Evolutionary conservation across 225 moss, liverwort and hornwort genomes (phyloP), one percentile per base, ranked within the genome.

Genomic region (Polytrichum commune): DNA sequence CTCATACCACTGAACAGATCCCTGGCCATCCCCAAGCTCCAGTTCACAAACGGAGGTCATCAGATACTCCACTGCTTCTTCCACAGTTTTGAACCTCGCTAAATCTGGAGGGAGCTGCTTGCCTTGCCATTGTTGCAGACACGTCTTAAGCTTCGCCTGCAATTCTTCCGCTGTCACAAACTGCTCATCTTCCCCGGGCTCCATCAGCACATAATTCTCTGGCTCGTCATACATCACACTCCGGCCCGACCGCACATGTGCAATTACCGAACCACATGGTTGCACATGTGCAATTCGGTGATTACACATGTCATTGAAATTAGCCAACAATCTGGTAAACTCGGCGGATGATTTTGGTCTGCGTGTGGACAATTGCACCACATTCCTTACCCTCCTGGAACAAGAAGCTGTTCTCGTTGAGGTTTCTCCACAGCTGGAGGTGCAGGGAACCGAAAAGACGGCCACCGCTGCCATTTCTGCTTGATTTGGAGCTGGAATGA

Each of bases 151-250:
- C 81, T 70, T 98, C 29, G 71, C 77, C 68, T 93, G 90, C 32
- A 98, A 79, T 75, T 98, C 98, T 56, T 88, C 80, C 58, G 85
- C 78, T 19, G 86, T 83, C 8, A 98, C 90, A 61, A 98, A 95
- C 27, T 88, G 88, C 79, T 98, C 98, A 23, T 98, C 98, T 75
- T 90, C 83, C 30, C 95, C 98, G 29, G 98, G 98, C 68, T 98
- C 95, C 84, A 98, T 86, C 63, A 98, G 75, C 29, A 98, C 91
- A 73, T 93, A 95, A 0, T 72, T 86, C 60, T 82, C 84, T 32
- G 72, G 74, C 72, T 93, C 84, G 29, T 90, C 95, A 66, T 98
- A 93, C 74, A 93, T 23, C 22, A 88, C 53, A 57, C 86, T 82
- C 74, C 93, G 80, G 55, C 89, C 88, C 67, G 80, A 46, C 46